A percentile compares a stretch with the other conserved stretches of the same genome.
Conservation (phyloP, 345 rosid species). For the Citrus maxima region DNA sequence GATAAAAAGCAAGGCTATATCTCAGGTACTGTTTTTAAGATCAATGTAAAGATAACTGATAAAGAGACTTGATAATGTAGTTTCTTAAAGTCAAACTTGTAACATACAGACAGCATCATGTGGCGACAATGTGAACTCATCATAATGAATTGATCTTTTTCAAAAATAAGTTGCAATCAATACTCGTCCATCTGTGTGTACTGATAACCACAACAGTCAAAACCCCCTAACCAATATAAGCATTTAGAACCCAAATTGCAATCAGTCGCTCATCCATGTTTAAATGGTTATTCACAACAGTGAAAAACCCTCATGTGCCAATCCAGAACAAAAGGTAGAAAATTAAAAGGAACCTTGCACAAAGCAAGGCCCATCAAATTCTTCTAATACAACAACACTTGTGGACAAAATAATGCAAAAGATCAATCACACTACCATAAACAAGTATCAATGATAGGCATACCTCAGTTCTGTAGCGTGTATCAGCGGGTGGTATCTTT, state of each 20-base stretch:
- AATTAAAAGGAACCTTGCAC: background rate
- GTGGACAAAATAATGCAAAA: background rate
- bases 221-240: background rate
- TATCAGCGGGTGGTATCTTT: constrained; percentile 71
- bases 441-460: background rate
- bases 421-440: background rate
- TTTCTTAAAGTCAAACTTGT: background rate
- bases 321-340: background rate
- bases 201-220: background rate
- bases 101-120: background rate
- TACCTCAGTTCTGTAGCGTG: constrained; percentile 91
- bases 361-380: background rate
- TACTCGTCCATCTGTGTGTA: no score
- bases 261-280: no score
- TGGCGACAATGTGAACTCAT: background rate
- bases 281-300: no score
- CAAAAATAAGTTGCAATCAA: background rate
- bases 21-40: background rate
- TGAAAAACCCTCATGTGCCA: background rate
- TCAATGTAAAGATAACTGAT: background rate
- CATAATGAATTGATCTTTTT: background rate
- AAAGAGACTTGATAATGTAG: background rate
- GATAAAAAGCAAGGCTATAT: background rate
- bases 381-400: background rate
- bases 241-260: background rate